Conservation (phyloP, 2,329 filamentous ascomycete genomes). For the Fusarium luffae region DNA sequence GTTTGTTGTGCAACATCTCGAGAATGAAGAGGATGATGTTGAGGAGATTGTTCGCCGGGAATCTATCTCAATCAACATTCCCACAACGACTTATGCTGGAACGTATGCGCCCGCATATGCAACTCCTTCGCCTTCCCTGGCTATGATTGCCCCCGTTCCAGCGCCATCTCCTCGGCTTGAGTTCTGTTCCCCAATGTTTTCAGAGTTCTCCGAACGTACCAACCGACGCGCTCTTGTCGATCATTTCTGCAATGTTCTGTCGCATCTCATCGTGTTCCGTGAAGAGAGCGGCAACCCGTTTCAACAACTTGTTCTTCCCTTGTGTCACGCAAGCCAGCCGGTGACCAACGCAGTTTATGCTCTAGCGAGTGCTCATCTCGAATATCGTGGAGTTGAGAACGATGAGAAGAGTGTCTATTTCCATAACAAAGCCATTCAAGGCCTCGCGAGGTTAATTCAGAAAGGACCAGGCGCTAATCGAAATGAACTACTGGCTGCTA, state of each 20-base stretch:
- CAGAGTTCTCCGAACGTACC: constrained; percentile 65
- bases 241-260: constrained; percentile 72
- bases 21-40: constrained; percentile 43
- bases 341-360: constrained; percentile 88
- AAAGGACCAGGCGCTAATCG: constrained; percentile 60
- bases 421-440: constrained; percentile 69
- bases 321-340: constrained; percentile 64
- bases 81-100: constrained; percentile 30
- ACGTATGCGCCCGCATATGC: constrained; percentile 31
- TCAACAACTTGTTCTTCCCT: constrained; percentile 70
- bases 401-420: constrained; percentile 68
- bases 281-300: constrained; percentile 73
- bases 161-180: constrained; percentile 56
- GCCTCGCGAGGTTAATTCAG: constrained; percentile 67
- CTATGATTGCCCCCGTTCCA: constrained; percentile 42
- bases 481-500: constrained; percentile 69
- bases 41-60: constrained; percentile 46
- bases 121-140: constrained; percentile 40
- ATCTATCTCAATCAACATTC: constrained; percentile 30
- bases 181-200: constrained; percentile 64
- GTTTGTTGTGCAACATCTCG: constrained; percentile 21
- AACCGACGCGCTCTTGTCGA: constrained; percentile 68
- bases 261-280: constrained; percentile 72
- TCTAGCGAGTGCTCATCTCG: constrained; percentile 83
- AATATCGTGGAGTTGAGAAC: constrained; percentile 68